Conservation (phyloP, 805 yeast genomes). For the Candida multigemmis region DNA sequence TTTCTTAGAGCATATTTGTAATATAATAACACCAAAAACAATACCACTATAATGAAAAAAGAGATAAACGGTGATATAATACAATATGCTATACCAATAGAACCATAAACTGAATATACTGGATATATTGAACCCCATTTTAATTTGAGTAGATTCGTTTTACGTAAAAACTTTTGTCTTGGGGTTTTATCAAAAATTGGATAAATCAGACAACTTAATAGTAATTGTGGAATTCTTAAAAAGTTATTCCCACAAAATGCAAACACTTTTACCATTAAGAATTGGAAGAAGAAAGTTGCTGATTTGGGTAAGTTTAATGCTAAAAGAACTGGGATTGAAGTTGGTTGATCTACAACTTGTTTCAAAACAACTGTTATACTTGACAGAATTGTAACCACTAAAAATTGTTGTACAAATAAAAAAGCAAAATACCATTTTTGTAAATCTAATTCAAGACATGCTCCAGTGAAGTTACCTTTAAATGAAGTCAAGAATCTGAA, state of each 20-base stretch:
- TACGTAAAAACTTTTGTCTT: conserved; percentile 39
- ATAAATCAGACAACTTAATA: conserved; percentile 25
- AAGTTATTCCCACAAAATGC: conserved; percentile 68
- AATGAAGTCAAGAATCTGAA: conserved; percentile 46
- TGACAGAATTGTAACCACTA: conserved; percentile 79
- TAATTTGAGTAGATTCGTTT: conserved; percentile 35
- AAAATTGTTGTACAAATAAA: conserved; percentile 71
- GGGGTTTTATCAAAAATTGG: conserved; percentile 49
- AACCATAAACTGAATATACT: conserved; percentile 63
- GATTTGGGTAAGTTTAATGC: conserved; percentile 81
- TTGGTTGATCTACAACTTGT: conserved; percentile 58
- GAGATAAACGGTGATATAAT: conserved; percentile 74
- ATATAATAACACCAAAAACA: conserved; percentile 47
- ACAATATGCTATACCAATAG: conserved; percentile 71
- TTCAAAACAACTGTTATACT: conserved; percentile 60
- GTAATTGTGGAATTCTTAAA: conserved; percentile 47
- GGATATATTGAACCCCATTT: conserved; percentile 80
- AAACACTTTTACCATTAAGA: conserved; percentile 64
- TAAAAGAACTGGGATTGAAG: conserved; percentile 58
- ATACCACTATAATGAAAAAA: conserved; percentile 48
- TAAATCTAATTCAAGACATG: conserved; percentile 57
- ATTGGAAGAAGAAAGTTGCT: conserved; percentile 78
- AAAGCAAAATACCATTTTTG: conserved; percentile 76
- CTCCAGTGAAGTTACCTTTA: conserved; percentile 54
- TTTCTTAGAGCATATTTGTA: conserved; percentile 62